A percentile compares a stretch with the other conserved stretches of the same genome.
phyloP scores from a whole-genome alignment of 306 rosid species.

The Neltuma alba region DNA sequence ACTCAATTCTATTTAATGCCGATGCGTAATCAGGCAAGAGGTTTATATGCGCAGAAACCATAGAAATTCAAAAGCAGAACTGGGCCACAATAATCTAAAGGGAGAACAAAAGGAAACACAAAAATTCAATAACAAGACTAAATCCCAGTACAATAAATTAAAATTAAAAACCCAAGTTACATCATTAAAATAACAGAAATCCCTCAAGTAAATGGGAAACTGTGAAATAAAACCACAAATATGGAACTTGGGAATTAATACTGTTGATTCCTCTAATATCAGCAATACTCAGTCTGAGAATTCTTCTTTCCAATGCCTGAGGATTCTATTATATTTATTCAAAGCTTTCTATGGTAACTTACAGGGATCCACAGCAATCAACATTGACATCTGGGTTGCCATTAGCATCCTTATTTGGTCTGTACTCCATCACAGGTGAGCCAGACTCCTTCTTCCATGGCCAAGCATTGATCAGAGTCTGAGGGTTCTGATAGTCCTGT shows the following conservation, averaged over 20 bases:
- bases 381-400: conserved; percentile 51
- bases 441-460: conserved; percentile 56
- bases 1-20: background rate
- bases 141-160: conserved; percentile 28
- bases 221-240: conserved; percentile 33
- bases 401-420: conserved; percentile 47
- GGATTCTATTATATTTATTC: conserved; percentile 29
- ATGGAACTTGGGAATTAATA: conserved; percentile 32
- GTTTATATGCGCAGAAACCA: background rate
- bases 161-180: conserved; percentile 16
- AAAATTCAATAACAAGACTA: conserved; percentile 11
- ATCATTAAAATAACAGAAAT: conserved; percentile 39
- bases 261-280: conserved; percentile 39
- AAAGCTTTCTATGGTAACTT: conserved; percentile 26
- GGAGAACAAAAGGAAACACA: background rate
- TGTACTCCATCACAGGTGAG: conserved; percentile 43
- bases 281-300: conserved; percentile 8
- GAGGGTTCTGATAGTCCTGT: conserved; percentile 58
- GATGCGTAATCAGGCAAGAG: background rate
- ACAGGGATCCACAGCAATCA: conserved; percentile 45
- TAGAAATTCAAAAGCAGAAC: conserved; percentile 23
- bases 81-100: conserved; percentile 29
- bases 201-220: conserved; percentile 34
- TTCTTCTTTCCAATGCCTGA: conserved; percentile 28
- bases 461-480: conserved; percentile 62